Percentiles rank a stretch among this genome's conserved stretches.
Conservation (phyloP, 1,284 basidiomycete species). For the Cryptococcus sp. region DNA sequence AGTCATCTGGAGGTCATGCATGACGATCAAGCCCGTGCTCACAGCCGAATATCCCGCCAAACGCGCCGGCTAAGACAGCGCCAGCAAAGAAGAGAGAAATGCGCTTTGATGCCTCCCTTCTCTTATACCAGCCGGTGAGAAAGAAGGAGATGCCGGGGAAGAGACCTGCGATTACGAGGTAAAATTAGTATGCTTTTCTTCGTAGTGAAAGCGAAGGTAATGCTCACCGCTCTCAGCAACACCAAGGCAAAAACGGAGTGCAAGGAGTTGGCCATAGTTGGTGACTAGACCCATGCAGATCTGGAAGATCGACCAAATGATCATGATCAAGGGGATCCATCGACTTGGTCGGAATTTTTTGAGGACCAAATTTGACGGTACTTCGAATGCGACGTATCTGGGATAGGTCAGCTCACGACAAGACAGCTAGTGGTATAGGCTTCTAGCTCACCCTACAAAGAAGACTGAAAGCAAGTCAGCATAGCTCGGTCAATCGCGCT, state of each 20-base stretch:
- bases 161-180: slow-evolving; percentile 14
- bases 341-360: slow-evolving; percentile 52
- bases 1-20: slow-evolving; percentile 3
- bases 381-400: slow-evolving; percentile 54
- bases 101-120: slow-evolving; percentile 49
- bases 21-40: slow-evolving; percentile 9
- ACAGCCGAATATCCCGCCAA: slow-evolving; percentile 53
- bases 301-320: slow-evolving; percentile 48
- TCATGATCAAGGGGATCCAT: slow-evolving; percentile 51
- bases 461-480: slow-evolving; percentile 34
- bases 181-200: background rate
- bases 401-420: slow-evolving; percentile 33
- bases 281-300: slow-evolving; percentile 54
- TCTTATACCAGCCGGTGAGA: slow-evolving; percentile 54
- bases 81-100: slow-evolving; percentile 56
- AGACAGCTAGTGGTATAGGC: slow-evolving; percentile 2
- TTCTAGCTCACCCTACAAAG: slow-evolving; percentile 36
- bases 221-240: slow-evolving; percentile 47
- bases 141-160: slow-evolving; percentile 54
- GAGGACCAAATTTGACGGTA: slow-evolving; percentile 54
- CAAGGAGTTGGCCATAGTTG: slow-evolving; percentile 51
- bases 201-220: background rate
- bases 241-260: slow-evolving; percentile 52
- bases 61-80: slow-evolving; percentile 54
- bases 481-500: background rate